phyloP scores from a whole-genome alignment of 2,329 filamentous ascomycete genomes.

The Magnaporthiopsis poae region DNA sequence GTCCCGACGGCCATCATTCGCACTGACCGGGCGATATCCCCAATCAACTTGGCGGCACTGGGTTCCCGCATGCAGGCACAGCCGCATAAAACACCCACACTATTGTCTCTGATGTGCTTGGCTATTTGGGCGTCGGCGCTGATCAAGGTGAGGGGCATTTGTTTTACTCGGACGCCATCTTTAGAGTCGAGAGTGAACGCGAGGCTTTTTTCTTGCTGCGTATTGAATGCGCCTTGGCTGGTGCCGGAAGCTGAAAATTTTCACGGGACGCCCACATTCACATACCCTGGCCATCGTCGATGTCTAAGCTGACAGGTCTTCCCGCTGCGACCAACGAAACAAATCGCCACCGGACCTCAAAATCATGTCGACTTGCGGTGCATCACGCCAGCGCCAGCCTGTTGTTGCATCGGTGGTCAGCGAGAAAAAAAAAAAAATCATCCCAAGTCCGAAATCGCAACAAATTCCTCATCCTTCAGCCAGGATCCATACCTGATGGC shows the following conservation, averaged over 20 bases:
- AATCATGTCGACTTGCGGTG: slow-evolving; percentile 19
- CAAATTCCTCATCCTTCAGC: neutral
- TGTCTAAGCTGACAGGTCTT: neutral
- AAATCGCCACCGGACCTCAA: neutral
- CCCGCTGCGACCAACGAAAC: neutral
- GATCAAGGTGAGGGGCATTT: neutral
- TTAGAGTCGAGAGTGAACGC: neutral
- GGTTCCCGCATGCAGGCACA: neutral
- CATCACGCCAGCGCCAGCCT: slow-evolving; percentile 24
- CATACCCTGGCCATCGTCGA: too few relatives aligned
- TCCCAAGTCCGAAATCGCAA: neutral
- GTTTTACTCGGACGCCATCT: neutral
- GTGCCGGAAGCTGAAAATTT: neutral
- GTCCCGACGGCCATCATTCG: neutral
- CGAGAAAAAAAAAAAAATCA: neutral
- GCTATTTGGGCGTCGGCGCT: too few relatives aligned
- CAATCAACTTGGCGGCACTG: neutral
- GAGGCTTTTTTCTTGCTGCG: neutral
- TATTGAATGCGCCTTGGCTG: neutral
- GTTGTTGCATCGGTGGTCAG: neutral
- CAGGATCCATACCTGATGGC: slow-evolving; percentile 56
- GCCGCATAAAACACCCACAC: neutral
- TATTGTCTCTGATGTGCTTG: neutral
- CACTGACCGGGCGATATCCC: neutral
- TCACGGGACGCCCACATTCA: neutral